Base-by-base conservation (phyloP, 441 rosid genomes). In the Populus hybrid region DNA sequence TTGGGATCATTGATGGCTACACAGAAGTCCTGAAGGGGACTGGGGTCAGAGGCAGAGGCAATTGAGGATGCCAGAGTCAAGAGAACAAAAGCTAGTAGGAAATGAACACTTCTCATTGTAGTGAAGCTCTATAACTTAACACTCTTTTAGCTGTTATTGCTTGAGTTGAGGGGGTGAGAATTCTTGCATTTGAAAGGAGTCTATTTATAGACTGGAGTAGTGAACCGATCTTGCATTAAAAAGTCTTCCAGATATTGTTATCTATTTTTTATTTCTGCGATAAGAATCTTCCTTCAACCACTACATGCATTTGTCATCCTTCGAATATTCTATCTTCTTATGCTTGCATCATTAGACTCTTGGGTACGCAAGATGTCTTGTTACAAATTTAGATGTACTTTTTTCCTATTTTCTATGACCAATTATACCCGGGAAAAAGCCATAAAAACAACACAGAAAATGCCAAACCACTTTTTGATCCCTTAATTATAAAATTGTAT, bases 21-120 rank as follows among this genome's bases (percentile, higher is more conserved):
- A 4, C 71, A 68, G 35, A 68, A 68, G 71, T 68, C 71, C 71
- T 68, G 71, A 68, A 68, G 71, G 2, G 71, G 23, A 8, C 42
- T 31, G n/a, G 71, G 71, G 35, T 68, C 71, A 33, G 0, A 5
- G 40, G 71, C 71, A 29, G 18, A 18, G 45, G 71, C 21, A 33
- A 68, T 6, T 14, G 42, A 68, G 14, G 71, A 31, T 1, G 71
- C n/a, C 23, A 20, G 1, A 68, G 71, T 11, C n/a, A 68, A 33
- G 10, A 68, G 11, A 10, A 31, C 4, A 33, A 18, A 12, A 12
- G 45, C 40, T 26, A 33, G 3, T 5, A 33, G 71, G 40, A 18
- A 68, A 68, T 20, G 71, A 68, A 18, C 40, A 29, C 12, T n/a
- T 68, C 14, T 18, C 71, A 68, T 68, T 16, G 59, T 50, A 4